phyloP scores from a whole-genome alignment of 192 early-diverging fungal genomes.

The Entomortierella lignicola region DNA sequence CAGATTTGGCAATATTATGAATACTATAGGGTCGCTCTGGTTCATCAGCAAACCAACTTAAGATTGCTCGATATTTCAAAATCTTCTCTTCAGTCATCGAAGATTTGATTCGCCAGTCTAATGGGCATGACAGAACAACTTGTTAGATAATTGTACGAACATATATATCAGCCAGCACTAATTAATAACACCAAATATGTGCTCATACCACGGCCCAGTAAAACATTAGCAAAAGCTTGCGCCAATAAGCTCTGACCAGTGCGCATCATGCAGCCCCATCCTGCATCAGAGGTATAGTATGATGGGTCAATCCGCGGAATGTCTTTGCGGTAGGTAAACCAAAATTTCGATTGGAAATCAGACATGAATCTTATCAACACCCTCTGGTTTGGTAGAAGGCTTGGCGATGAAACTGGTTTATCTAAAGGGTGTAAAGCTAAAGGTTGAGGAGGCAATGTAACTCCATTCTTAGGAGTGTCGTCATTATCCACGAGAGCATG shows the following conservation, averaged over 20 bases:
- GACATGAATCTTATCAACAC: conserved; percentile 38
- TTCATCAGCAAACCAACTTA: conserved; percentile 57
- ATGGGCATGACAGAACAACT: background rate
- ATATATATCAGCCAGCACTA: too few species aligned
- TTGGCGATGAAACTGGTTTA: background rate
- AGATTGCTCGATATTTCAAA: conserved; percentile 33
- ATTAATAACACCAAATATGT: too few species aligned
- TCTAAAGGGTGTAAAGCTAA: background rate
- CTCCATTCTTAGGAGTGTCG: too few species aligned
- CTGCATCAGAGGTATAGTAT: conserved; percentile 54
- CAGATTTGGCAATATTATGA: conserved; percentile 52
- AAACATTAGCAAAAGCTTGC: conserved; percentile 50
- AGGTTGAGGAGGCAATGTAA: too few species aligned
- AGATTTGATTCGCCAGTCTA: conserved; percentile 45
- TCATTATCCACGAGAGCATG: too few species aligned
- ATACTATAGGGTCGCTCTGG: conserved; percentile 58
- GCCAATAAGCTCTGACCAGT: conserved; percentile 59
- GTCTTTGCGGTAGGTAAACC: conserved; percentile 59
- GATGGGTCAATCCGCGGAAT: conserved; percentile 55
- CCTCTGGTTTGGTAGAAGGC: conserved; percentile 17
- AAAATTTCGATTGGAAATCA: conserved; percentile 55
- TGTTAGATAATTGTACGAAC: background rate
- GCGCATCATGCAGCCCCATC: conserved; percentile 61
- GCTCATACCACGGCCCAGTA: conserved; percentile 53
- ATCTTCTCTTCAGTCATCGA: conserved; percentile 4